These are phyloP conservation scores for Beta corolliflora DNA, from an alignment of 179 eudicot species.

Conservation along the genomic window DNA sequence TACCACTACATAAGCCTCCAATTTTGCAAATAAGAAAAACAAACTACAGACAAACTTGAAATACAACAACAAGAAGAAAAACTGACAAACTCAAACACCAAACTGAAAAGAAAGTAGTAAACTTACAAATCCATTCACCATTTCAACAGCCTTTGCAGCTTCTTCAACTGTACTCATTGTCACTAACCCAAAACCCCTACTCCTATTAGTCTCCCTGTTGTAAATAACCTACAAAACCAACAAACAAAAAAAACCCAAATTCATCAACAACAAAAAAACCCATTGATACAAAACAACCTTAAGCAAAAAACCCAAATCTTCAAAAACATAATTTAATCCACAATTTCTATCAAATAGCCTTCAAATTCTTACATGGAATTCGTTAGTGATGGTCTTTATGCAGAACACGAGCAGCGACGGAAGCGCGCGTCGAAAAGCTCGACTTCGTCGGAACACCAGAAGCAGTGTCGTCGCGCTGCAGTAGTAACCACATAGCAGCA, in stretches of 20 bases:
- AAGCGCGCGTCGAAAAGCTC: too few species aligned
- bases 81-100: neutral
- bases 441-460: too few species aligned
- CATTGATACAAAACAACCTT: too few species aligned
- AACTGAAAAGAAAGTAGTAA: neutral
- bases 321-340: too few species aligned
- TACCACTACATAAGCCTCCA: neutral
- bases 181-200: constrained; percentile 93
- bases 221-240: constrained; percentile 61
- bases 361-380: too few species aligned
- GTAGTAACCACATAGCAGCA: too few species aligned
- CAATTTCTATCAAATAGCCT: too few species aligned
- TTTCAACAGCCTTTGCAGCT: constrained; percentile 85
- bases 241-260: neutral
- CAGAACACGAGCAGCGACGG: too few species aligned
- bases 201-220: constrained; percentile 83
- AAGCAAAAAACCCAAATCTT: too few species aligned
- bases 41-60: neutral
- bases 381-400: too few species aligned
- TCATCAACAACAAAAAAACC: too few species aligned
- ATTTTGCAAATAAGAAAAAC: neutral
- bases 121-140: constrained; percentile 81
- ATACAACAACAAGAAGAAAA: neutral
- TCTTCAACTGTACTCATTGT: constrained; percentile 94
- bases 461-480: too few species aligned